phyloP scores from a whole-genome alignment of 176 grass and related monocot genomes.

The Ampelocalamus luodianensis region DNA sequence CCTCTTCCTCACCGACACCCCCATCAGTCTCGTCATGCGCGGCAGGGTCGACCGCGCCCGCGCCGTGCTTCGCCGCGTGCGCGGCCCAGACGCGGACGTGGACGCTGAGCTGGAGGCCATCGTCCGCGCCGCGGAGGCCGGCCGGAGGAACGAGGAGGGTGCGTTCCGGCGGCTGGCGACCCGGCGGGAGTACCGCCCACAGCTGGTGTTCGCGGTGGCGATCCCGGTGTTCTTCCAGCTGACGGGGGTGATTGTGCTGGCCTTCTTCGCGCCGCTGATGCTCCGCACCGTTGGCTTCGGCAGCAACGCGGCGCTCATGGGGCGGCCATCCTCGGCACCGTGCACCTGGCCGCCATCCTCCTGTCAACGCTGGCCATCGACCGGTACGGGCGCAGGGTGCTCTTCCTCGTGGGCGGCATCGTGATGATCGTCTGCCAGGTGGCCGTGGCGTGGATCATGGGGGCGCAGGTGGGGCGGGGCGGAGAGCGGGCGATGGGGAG shows the following conservation, averaged over 20 bases:
- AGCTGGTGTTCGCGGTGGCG: slow-evolving; percentile 70
- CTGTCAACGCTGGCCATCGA: slow-evolving; percentile 69
- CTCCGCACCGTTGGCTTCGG: slow-evolving; percentile 83
- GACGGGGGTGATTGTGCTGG: slow-evolving; percentile 67
- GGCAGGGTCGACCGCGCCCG: slow-evolving; percentile 41
- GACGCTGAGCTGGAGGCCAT: slow-evolving; percentile 71
- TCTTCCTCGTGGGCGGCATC: slow-evolving; percentile 69
- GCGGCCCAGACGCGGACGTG: slow-evolving; percentile 56
- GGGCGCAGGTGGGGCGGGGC: too few species aligned
- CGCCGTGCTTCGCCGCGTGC: slow-evolving; percentile 56
- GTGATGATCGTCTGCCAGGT: slow-evolving; percentile 76
- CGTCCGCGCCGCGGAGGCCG: slow-evolving; percentile 35
- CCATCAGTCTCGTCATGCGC: slow-evolving; percentile 60
- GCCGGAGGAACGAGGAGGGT: slow-evolving; percentile 51
- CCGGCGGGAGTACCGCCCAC: slow-evolving; percentile 65
- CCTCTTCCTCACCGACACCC: slow-evolving; percentile 75
- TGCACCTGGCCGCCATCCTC: slow-evolving; percentile 48
- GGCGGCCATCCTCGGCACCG: slow-evolving; percentile 60
- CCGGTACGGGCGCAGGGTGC: slow-evolving; percentile 66
- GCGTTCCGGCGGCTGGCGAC: slow-evolving; percentile 59
- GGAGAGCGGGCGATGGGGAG: too few species aligned
- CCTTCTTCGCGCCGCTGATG: slow-evolving; percentile 77
- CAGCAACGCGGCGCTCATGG: slow-evolving; percentile 66
- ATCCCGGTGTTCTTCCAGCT: slow-evolving; percentile 84
- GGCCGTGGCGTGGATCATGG: neutral